A percentile compares a stretch with the other conserved stretches of the same genome.
Evolutionary conservation across 2,329 filamentous ascomycete species (phyloP).

Genomic region (Hypoxylon sp.): DNA sequence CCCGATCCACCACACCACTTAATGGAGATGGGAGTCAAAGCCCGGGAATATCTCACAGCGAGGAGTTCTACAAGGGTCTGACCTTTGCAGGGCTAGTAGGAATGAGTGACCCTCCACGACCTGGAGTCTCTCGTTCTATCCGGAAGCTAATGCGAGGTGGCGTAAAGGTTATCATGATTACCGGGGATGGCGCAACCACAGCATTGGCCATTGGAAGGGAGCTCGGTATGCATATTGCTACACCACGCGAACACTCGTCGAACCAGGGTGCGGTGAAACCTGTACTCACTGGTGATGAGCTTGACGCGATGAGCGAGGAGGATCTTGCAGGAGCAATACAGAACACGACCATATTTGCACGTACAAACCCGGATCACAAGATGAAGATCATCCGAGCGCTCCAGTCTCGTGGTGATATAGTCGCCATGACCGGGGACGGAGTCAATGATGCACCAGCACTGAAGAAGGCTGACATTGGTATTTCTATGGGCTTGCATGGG

Average conservation of each 20-base stretch:
- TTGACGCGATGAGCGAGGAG: conserved; percentile 90
- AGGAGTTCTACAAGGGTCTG: conserved; percentile 84
- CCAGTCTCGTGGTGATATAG: conserved; percentile 92
- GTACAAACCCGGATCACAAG: conserved; percentile 97
- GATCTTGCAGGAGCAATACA: conserved; percentile 87
- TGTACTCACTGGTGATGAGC: conserved; percentile 88
- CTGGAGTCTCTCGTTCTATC: conserved; percentile 90
- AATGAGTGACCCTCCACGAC: conserved; percentile 96
- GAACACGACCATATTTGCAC: conserved; percentile 92
- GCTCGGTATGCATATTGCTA: conserved; percentile 87
- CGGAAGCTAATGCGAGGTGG: conserved; percentile 90
- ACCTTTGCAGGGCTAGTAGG: conserved; percentile 93
- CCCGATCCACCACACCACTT: conserved; percentile 66
- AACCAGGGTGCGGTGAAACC: conserved; percentile 72
- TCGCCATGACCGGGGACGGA: conserved; percentile 98
- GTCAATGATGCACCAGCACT: conserved; percentile 97
- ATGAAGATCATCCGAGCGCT: conserved; percentile 95
- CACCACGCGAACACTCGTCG: conserved; percentile 62
- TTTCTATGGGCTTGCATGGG: conserved; percentile 93
- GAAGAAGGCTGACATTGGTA: conserved; percentile 97
- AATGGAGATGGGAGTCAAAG: conserved; percentile 54
- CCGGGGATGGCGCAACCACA: conserved; percentile 94
- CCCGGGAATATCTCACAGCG: conserved; percentile 60
- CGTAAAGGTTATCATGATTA: conserved; percentile 99
- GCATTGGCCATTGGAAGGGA: conserved; percentile 94